Evolutionary conservation across 345 rosid species (phyloP), one percentile per base, ranked within the genome.

Genomic region (Aquilaria malaccensis): DNA sequence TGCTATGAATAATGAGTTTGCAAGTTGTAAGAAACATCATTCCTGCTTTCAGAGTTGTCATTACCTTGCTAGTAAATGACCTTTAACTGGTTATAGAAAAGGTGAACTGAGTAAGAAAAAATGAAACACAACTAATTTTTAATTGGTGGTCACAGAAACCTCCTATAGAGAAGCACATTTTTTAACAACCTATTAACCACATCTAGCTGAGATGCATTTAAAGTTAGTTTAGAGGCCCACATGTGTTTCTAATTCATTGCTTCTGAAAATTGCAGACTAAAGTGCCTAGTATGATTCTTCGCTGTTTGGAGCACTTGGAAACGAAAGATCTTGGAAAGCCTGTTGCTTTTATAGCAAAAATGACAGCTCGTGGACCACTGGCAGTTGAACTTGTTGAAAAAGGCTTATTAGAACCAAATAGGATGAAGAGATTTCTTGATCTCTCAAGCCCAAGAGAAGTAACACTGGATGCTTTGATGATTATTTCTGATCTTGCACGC

Each of bases 281-380:
- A 64, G 76, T 86, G 65, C 97, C 96, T 9, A 73, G 79, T 55
- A 68, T 77, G 45, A 70, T 86, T 13, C 85, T 90, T 50, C 83
- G 80, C 41, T 79, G 97, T 79, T 78, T 90, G 81, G 97, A 86
- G 59, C 91, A 90, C 29, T 55, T 94, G 79, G 97, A 86, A 33
- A 50, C 77, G 33, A 94, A 82, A 71, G 95, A 94, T 81, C 64
- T 85, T 47, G 97, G 87, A 58, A 85, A 86, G 69, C 80, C 86
- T 29, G 93, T 94, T 63, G 99, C 99, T 43, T 85, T 90, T 72
- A 74, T 94, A 68, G 99, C 99, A 73, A 90, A 94, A 76, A 81
- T 94, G 96, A 74, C 79, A 54, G 80, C 83, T 33, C 87, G 86
- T 71, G 74, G 86, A 57, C 84, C 86, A 62, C 86, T 94, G 59